Conservation (phyloP, 106 monocot genomes). For the Iris macrosiphon region DNA sequence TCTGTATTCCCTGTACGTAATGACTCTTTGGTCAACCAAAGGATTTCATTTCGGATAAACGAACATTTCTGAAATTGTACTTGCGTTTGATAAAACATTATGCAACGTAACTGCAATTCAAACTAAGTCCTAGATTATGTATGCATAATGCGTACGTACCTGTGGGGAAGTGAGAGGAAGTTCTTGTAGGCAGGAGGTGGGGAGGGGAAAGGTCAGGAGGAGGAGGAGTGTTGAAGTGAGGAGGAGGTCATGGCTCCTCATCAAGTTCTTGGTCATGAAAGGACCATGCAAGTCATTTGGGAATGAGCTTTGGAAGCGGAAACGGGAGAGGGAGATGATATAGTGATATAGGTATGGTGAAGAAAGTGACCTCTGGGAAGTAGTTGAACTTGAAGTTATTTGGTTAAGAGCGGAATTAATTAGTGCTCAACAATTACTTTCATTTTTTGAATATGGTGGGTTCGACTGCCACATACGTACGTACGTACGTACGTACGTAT, state of each 20-base stretch:
- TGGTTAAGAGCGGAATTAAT: neutral
- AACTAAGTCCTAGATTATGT: no score
- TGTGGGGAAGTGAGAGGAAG: constrained; percentile 4
- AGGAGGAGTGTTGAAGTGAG: constrained; percentile 1
- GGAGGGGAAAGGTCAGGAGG: neutral
- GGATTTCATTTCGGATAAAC: no score
- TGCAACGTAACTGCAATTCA: no score
- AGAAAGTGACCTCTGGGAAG: neutral
- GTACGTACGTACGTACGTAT: neutral
- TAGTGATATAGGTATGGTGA: no score
- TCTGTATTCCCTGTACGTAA: constrained; percentile 28
- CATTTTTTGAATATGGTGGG: constrained; percentile 1
- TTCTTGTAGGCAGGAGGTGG: constrained; percentile 1
- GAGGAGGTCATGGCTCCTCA: constrained; percentile 6
- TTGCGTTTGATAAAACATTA: no score
- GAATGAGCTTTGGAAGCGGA: neutral
- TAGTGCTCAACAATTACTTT: constrained; percentile 3
- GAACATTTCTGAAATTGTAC: no score
- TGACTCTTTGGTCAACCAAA: no score
- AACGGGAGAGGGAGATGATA: neutral
- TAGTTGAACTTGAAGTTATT: neutral
- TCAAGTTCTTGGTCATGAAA: constrained; percentile 2
- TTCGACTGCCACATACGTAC: neutral
- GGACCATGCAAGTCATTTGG: constrained; percentile 2
- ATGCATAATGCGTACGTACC: neutral